A percentile compares a stretch with the other conserved stretches of the same genome.
Evolutionary conservation across 2,329 filamentous ascomycete genomes (phyloP).

Genomic region (Pseudocercospora crystallina): DNA sequence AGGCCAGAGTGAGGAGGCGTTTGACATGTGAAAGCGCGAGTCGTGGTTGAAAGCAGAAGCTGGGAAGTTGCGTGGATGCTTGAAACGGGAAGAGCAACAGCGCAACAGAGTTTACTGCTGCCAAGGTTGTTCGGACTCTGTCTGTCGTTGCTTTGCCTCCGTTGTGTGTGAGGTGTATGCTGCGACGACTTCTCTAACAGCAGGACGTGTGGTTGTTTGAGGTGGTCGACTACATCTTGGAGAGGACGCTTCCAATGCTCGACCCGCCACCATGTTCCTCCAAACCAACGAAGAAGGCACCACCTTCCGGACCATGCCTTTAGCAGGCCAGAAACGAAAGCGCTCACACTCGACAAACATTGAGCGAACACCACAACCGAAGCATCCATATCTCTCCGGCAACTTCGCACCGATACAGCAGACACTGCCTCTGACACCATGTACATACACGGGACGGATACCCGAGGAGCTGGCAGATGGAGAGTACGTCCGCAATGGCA

Average conservation of each 20-base stretch:
- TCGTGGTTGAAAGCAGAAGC: too few species aligned
- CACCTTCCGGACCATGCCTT: not conserved
- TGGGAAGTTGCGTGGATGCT: too few species aligned
- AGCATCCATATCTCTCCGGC: slow-evolving; percentile 56
- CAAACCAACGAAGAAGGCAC: not conserved
- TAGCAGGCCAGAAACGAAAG: slow-evolving; percentile 30
- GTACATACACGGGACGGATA: slow-evolving; percentile 58
- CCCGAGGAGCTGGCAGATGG: slow-evolving; percentile 66
- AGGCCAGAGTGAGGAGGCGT: too few species aligned
- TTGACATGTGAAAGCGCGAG: too few species aligned
- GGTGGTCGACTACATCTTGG: too few species aligned
- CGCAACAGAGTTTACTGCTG: too few species aligned
- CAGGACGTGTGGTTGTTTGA: too few species aligned
- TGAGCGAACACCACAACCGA: slow-evolving; percentile 32
- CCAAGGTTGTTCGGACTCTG: too few species aligned
- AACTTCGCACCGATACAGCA: slow-evolving; percentile 68
- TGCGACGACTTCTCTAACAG: too few species aligned
- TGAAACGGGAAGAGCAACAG: too few species aligned
- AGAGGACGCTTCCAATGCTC: not conserved
- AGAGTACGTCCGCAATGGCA: slow-evolving; percentile 71
- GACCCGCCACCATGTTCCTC: slow-evolving; percentile 2
- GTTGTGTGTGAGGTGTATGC: too few species aligned
- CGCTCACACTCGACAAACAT: slow-evolving; percentile 30
- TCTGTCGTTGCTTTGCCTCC: too few species aligned
- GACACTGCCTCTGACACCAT: slow-evolving; percentile 57